Evolutionary conservation across 1,284 basidiomycete species (phyloP), one percentile per base, ranked within the genome.

Genomic region (Heterobasidion irregulare): DNA sequence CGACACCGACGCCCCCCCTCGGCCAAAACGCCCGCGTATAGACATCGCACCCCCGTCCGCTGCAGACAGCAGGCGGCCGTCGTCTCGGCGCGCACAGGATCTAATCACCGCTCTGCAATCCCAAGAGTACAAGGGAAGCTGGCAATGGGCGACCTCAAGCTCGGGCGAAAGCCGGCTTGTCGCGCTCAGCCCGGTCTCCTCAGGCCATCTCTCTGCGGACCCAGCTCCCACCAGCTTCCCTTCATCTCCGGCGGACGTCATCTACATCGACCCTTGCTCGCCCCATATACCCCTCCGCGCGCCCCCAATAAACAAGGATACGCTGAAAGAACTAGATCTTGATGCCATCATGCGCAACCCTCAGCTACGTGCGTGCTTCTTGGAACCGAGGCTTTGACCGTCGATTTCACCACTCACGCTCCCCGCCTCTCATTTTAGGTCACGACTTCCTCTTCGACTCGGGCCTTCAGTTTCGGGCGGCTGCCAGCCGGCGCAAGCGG

Each of bases 381-480:
- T 52, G 54, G 38, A 54, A 38, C 51, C 10, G 58, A 16, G 41
- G 46, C 45, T 47, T 50, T 32, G 49, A 52, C 53, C 43, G 19
- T 46, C 60, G 43, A 59, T 56, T 44, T 34, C 10, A 26, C 19
- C 16, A 44, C 12, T 44, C 41, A 13, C 47, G 19, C 41, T 45
- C 18, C 15, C 59, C 55, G 58, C 60, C 44, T 54, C 52, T 56
- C 35, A 44, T 47, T 26, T 58, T 50, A 87, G 88, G 93, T 47
- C 94, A 97, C 67, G 94, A 97, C 70, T 79, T 96, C 59, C 82
- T 96, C 58, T 96, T 96, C 64, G 93, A 92, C 62, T 77, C 86
- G 38, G 81, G 82, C 13, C 73, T 88, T 10, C 85, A 87, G 66
- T 89, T 89, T 67, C 79, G 87, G 57, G 82, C 88, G 8, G 83